Conservation (phyloP, 2,329 filamentous ascomycete genomes). For the Aureobasidium lini region DNA sequence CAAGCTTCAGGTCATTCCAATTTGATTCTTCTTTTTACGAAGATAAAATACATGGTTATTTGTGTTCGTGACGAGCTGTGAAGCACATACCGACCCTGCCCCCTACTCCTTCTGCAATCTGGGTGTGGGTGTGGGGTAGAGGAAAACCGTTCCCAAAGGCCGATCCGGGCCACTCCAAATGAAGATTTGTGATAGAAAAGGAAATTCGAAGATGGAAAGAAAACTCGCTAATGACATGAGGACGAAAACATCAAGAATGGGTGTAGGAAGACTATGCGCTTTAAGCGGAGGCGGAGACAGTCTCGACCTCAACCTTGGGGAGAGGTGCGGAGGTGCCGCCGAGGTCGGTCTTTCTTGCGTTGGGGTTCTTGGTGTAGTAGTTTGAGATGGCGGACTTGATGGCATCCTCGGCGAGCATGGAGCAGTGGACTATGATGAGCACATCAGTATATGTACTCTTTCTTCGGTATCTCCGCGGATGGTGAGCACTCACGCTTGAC, state of each 20-base stretch:
- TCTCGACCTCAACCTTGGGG: conserved; percentile 57
- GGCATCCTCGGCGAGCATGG: conserved; percentile 85
- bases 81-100: neutral
- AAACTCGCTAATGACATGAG: conserved; percentile 13
- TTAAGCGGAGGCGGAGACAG: conserved; percentile 29
- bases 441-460: conserved; percentile 4
- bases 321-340: conserved; percentile 65
- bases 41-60: conserved; percentile 7
- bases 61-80: neutral
- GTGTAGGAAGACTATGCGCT: neutral
- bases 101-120: neutral
- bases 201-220: neutral
- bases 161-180: conserved; percentile 7
- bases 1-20: neutral
- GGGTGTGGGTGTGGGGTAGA: conserved; percentile 1
- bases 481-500: conserved; percentile 63
- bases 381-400: conserved; percentile 89
- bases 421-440: conserved; percentile 65
- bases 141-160: neutral
- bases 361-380: conserved; percentile 86
- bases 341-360: conserved; percentile 64
- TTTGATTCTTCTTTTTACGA: neutral
- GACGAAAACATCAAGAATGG: conserved; percentile 3
- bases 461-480: neutral
- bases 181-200: neutral